Evolutionary conservation across 2,329 filamentous ascomycete species (phyloP), one percentile per base, ranked within the genome.

Genomic region (Calonectria pseudoturangicola): DNA sequence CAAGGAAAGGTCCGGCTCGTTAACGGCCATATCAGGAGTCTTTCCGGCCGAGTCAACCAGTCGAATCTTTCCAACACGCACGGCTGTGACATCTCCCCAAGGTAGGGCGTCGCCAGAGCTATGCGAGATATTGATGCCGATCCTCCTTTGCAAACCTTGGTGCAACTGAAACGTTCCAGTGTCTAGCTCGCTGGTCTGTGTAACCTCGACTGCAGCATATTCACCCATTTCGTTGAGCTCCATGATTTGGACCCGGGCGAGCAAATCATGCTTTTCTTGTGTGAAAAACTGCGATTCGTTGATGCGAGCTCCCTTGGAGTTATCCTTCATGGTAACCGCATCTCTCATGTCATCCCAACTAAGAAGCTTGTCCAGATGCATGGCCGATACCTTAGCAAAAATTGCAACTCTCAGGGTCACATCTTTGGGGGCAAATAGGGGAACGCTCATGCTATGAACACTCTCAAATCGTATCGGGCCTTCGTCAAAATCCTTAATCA

Each of bases 331-430:
- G 3, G 89, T 89, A 63, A 92, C 88, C 21, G 91, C 90, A 83
- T 99, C 96, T 71, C 96, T 92, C 93, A 99, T 98, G 80, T 98
- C 97, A 82, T 99, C 97, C 97, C 97, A 99, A 85, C 97, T 99
- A 15, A 98, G 90, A 64, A 99, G 89, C 86, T 98, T 98, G 84
- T 99, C 97, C 27, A 99, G 89, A 85, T 99, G 97, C 93, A 98
- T 98, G 0, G 93, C 87, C 1, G 95, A 97, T 43, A 98, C 95
- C 81, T 93, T 93, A 21, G 97, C 96, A 82, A 98, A 98, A 73
- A 99, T 94, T 62, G 95, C 95, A 10, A 98, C 94, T 68, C 97
- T 92, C 67, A 99, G 85, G 28, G 92, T 93, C 1, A 95, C 92
- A 58, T 93, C 93, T 27, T 90, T 91, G 1, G 95, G 91, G 6